These are phyloP conservation scores for Penicillium malachiteum DNA, from an alignment of 495 filamentous ascomycete genomes.

Conservation along the genomic window DNA sequence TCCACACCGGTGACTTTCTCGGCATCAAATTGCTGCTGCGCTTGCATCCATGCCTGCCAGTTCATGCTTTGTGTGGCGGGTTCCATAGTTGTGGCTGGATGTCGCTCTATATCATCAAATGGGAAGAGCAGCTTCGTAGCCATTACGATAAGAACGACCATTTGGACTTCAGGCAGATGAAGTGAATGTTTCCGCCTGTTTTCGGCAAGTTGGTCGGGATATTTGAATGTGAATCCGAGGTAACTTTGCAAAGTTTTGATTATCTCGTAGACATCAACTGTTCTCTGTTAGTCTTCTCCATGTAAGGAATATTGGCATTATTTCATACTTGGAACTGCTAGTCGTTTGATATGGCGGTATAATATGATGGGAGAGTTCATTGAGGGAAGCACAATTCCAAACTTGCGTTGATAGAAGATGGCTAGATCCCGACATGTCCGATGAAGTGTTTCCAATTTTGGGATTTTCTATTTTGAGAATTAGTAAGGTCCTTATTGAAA, in stretches of 20 bases:
- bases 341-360: slow-evolving; percentile 65
- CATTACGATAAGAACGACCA: slow-evolving; percentile 72
- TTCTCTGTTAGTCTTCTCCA: slow-evolving; percentile 13
- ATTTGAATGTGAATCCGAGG: slow-evolving; percentile 57
- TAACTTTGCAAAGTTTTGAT: slow-evolving; percentile 58
- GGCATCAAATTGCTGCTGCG: slow-evolving; percentile 45
- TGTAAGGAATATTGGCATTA: not conserved
- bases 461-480: slow-evolving; percentile 28
- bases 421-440: slow-evolving; percentile 57
- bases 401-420: slow-evolving; percentile 62
- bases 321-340: slow-evolving; percentile 73
- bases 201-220: slow-evolving; percentile 37
- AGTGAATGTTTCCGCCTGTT: slow-evolving; percentile 27
- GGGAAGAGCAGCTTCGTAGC: slow-evolving; percentile 77
- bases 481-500: not conserved
- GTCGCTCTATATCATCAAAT: slow-evolving; percentile 61
- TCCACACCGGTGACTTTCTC: slow-evolving; percentile 22
- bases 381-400: slow-evolving; percentile 67
- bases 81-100: slow-evolving; percentile 56
- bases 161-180: slow-evolving; percentile 67
- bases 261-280: slow-evolving; percentile 67
- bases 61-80: slow-evolving; percentile 61
- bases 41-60: slow-evolving; percentile 68
- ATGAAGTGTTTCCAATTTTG: slow-evolving; percentile 61
- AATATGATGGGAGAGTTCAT: slow-evolving; percentile 67